Evolutionary conservation across 1,284 basidiomycete species (phyloP).

Genomic region (Malassezia arunalokei): DNA sequence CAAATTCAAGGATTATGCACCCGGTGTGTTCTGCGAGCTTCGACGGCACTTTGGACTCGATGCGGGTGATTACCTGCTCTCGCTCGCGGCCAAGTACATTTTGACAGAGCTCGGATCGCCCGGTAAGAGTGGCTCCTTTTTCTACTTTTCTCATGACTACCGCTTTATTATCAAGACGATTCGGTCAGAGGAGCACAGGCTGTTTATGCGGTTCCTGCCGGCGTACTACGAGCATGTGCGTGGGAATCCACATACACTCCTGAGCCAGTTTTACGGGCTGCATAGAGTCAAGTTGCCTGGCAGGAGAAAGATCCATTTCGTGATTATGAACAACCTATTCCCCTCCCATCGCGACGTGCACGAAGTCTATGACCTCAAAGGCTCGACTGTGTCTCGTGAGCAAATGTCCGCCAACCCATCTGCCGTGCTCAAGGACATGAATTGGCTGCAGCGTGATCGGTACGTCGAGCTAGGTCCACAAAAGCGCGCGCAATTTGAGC

Average conservation of each 20-base stretch:
- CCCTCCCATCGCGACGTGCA: conserved; percentile 93
- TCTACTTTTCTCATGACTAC: conserved; percentile 97
- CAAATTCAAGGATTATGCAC: conserved; percentile 99
- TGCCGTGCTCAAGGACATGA: conserved; percentile 86
- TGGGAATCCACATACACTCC: conserved; percentile 79
- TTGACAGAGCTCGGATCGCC: conserved; percentile 95
- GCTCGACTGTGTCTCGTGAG: conserved; percentile 77
- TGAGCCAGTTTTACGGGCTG: conserved; percentile 87
- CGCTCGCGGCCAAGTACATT: conserved; percentile 92
- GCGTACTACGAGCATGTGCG: conserved; percentile 78
- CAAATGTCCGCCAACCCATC: conserved; percentile 66
- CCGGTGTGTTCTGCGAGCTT: conserved; percentile 89
- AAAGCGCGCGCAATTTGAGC: conserved; percentile 75
- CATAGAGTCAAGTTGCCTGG: conserved; percentile 91
- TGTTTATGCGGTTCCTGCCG: conserved; percentile 70
- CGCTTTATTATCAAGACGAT: conserved; percentile 99
- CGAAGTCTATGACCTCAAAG: conserved; percentile 95
- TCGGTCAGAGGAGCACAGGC: conserved; percentile 84
- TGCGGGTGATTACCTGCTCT: conserved; percentile 90
- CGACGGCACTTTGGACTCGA: conserved; percentile 90
- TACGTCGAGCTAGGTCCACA: conserved; percentile 80
- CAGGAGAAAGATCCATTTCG: conserved; percentile 92
- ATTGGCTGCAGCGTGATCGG: conserved; percentile 77
- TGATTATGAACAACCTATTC: conserved; percentile 99
- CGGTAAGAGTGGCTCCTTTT: conserved; percentile 95